phyloP scores from a whole-genome alignment of 768 basidiomycete species.

The Glaciozyma martinii region DNA sequence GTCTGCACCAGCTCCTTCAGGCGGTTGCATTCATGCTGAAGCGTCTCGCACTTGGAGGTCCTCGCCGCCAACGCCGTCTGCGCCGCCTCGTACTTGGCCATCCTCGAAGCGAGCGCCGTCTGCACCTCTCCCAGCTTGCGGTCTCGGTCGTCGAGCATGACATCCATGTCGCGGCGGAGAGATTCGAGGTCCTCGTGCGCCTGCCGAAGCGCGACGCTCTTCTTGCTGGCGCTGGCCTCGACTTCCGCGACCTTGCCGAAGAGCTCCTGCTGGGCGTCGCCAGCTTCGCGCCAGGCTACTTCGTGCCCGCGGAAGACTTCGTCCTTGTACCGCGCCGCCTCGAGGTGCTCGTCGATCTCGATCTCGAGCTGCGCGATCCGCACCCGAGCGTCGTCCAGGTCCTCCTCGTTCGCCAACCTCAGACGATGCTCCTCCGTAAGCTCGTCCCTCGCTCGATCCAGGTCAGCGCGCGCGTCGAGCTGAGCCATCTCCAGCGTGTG shows the following conservation, averaged over 20 bases:
- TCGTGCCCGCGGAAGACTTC: background rate
- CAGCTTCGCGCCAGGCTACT: background rate
- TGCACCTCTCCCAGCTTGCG: constrained; percentile 16
- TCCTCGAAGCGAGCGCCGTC: background rate
- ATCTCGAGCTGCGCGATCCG: constrained; percentile 4
- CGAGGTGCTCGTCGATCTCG: constrained; percentile 2
- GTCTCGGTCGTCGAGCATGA: constrained; percentile 21
- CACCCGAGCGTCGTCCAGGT: constrained; percentile 3
- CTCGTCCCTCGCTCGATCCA: background rate
- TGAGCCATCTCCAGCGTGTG: background rate
- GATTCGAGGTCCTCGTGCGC: background rate
- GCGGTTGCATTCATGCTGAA: constrained; percentile 13
- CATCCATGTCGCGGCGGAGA: constrained; percentile 1
- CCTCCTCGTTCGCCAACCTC: constrained; percentile 1
- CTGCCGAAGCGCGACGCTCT: background rate
- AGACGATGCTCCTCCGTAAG: background rate
- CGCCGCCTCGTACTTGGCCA: constrained; percentile 4
- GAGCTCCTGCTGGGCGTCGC: constrained; percentile 11
- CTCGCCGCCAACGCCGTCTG: constrained; percentile 5
- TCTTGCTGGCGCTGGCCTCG: constrained; percentile 2
- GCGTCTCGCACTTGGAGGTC: background rate
- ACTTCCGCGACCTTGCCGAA: background rate
- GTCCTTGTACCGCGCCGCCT: background rate
- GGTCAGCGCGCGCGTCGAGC: background rate
- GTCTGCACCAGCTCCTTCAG: constrained; percentile 20